phyloP scores from a whole-genome alignment of 176 grass and related monocot genomes.

The Rhynchospora tenuis region DNA sequence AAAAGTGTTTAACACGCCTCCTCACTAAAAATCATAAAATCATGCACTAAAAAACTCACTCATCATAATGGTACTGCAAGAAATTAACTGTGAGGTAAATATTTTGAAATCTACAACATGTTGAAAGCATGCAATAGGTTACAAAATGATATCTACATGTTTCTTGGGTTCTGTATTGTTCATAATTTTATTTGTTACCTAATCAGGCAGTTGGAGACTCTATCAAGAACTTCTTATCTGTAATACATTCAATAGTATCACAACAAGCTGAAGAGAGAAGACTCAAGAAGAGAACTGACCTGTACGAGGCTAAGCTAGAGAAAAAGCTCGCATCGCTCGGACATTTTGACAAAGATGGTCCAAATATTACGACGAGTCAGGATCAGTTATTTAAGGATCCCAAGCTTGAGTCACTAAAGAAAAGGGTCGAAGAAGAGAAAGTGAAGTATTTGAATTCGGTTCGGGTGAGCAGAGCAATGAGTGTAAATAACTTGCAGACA shows the following conservation, averaged over 20 bases:
- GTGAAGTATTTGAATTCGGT: slow-evolving; percentile 68
- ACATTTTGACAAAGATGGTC: slow-evolving; percentile 10
- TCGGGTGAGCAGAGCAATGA: slow-evolving; percentile 67
- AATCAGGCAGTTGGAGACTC: slow-evolving; percentile 81
- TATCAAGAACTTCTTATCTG: slow-evolving; percentile 69
- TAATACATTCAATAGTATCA: slow-evolving; percentile 57
- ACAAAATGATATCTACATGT: neutral
- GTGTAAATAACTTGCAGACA: slow-evolving; percentile 67
- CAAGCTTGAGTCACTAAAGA: slow-evolving; percentile 68
- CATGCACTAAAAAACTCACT: neutral
- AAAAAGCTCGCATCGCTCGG: slow-evolving; percentile 28
- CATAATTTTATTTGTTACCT: slow-evolving; percentile 9
- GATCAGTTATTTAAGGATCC: slow-evolving; percentile 34
- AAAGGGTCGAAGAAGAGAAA: slow-evolving; percentile 73
- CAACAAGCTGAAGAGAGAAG: slow-evolving; percentile 73
- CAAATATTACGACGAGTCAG: slow-evolving; percentile 31
- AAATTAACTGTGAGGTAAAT: neutral
- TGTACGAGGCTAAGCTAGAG: slow-evolving; percentile 54
- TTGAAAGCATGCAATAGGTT: neutral
- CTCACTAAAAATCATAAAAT: neutral
- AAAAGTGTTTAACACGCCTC: neutral
- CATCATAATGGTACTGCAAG: neutral
- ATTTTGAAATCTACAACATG: neutral
- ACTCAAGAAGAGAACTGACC: slow-evolving; percentile 65
- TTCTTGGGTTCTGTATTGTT: neutral